Evolutionary conservation across 225 moss, liverwort and hornwort species (phyloP), one percentile per base, ranked within the genome.

Genomic region (Marchantia paleacea): DNA sequence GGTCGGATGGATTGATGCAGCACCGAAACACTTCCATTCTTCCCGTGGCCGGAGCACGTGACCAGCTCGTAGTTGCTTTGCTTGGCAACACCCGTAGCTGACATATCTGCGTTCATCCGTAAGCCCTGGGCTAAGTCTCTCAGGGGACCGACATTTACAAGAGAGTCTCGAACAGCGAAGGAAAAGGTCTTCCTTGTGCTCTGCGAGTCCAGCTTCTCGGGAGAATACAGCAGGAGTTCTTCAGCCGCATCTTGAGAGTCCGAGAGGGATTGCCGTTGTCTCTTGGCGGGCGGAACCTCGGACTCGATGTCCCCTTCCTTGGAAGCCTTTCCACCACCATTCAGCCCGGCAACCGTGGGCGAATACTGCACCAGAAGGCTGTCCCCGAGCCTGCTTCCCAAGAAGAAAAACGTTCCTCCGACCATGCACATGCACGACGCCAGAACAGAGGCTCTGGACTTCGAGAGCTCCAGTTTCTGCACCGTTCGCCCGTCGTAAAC

Each of bases 41-140:
- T 99, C 30, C 99, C 99, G 83, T 99, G 99, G 66, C 99, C 99
- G 80, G 95, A 94, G 83, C 95, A 99, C 57, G 91, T 87, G 68
- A 99, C 99, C 84, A 99, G 79, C 82, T 99, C 99, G 87, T 92
- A 99, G 82, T 95, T 95, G 84, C 99, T 99, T 87, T 99, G 99
- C 79, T 90, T 94, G 69, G 91, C 89, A 48, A 92, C 82, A 72
- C 99, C 92, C 81, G 89, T 70, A 73, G 94, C 93, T 80, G 80
- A 62, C 74, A 78, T 65, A 78, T 92, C 94, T 73, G 94, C 89
- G 79, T 94, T 91, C 88, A 88, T 90, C 22, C 99, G 95, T 76
- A 94, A 49, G 76, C 95, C 99, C 81, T 94, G 95, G n/a, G 99
- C 95, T 86, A 99, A 92, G 85, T 99, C 99, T 82, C 99, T 92